Percentiles rank a stretch among this genome's conserved stretches.
phyloP scores from a whole-genome alignment of 805 yeast genomes.

The Sugiyamaella smithiae region DNA sequence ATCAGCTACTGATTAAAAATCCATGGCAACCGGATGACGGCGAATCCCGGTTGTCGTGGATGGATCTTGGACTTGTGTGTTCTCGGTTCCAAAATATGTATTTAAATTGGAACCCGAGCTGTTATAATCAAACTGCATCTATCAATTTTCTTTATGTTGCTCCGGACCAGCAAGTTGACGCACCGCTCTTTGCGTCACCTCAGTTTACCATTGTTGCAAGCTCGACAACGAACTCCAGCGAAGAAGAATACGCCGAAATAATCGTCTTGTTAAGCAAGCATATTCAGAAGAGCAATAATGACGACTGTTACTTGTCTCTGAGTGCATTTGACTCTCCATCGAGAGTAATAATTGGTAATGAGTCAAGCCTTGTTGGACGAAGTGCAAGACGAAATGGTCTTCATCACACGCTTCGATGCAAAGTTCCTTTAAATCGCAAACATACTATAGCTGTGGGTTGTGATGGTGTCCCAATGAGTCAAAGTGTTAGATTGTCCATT shows the following conservation, averaged over 20 bases:
- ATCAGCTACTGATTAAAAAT: constrained; percentile 40
- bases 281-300: not conserved
- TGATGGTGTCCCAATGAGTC: constrained; percentile 6
- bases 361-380: constrained; percentile 17
- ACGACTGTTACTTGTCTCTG: constrained; percentile 11
- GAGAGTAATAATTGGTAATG: constrained; percentile 16
- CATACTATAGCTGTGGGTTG: constrained; percentile 24
- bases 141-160: not conserved
- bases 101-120: constrained; percentile 59
- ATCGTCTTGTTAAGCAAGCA: not conserved
- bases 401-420: constrained; percentile 31
- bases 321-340: constrained; percentile 9
- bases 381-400: constrained; percentile 33
- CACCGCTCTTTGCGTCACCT: constrained; percentile 32
- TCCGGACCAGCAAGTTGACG: not conserved
- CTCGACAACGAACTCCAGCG: constrained; percentile 28
- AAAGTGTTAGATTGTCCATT: not conserved
- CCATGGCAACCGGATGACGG: constrained; percentile 40
- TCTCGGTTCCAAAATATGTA: constrained; percentile 52
- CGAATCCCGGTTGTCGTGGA: constrained; percentile 23
- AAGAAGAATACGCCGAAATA: not conserved
- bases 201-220: constrained; percentile 39
- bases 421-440: constrained; percentile 23
- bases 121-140: constrained; percentile 21
- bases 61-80: constrained; percentile 34